Conservation (phyloP, 2,329 filamentous ascomycete species). For the Clarireedia hainanense region DNA sequence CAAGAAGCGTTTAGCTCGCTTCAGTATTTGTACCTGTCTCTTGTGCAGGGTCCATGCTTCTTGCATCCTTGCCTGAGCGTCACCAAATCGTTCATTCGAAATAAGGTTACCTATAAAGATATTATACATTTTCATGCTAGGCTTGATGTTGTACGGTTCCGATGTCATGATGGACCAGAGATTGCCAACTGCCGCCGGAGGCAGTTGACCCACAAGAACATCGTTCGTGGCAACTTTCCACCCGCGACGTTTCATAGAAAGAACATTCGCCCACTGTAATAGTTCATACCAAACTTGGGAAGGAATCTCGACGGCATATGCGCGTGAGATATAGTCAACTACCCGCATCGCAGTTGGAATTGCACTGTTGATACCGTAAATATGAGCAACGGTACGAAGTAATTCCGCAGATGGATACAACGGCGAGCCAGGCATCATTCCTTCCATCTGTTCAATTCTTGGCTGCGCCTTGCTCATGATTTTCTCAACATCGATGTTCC, state of each 20-base stretch:
- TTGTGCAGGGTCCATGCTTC: conserved; percentile 5
- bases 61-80: conserved; percentile 15
- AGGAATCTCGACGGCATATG: conserved; percentile 51
- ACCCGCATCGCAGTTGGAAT: conserved; percentile 50
- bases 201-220: conserved; percentile 14
- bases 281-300: conserved; percentile 56
- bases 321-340: conserved; percentile 53
- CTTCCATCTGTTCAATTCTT: conserved; percentile 24
- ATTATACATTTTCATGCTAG: conserved; percentile 24
- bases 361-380: conserved; percentile 58
- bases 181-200: conserved; percentile 15
- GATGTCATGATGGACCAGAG: conserved; percentile 26
- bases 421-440: conserved; percentile 38
- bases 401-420: conserved; percentile 51
- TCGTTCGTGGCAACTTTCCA: background rate
- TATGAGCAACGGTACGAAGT: conserved; percentile 59
- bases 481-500: conserved; percentile 36
- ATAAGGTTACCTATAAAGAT: conserved; percentile 17
- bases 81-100: conserved; percentile 9
- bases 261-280: conserved; percentile 58
- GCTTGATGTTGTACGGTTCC: conserved; percentile 25
- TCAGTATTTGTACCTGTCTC: background rate
- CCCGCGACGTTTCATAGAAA: conserved; percentile 29
- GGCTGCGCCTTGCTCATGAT: conserved; percentile 3
- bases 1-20: background rate